Evolutionary conservation across 192 early-diverging fungal species (phyloP), one percentile per base, ranked within the genome.

Genomic region (Linnemannia schmuckeri): DNA sequence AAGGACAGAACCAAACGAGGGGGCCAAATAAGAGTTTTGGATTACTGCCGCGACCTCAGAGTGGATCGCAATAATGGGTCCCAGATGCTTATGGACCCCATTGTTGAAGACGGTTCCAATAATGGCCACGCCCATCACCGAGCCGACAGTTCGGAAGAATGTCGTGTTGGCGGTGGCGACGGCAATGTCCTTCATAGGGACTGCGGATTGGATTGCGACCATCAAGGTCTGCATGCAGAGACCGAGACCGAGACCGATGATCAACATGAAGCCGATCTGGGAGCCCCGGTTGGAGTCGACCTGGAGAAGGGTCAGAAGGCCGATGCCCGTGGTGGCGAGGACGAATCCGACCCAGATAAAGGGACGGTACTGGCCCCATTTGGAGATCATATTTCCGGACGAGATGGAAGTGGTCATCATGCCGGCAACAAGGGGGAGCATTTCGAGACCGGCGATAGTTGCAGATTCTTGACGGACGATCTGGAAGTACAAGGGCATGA

Each of bases 231-330:
- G 96, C 37, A 97, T 87, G 72, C 92, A 89, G 10, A 85, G 66
- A 49, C 98, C 97, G 33, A 95, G 72, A 20, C 98, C 98, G 35
- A 94, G 27, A 10, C 97, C 97, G 40, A 90, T 30, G 63, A 97
- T 70, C 5, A 97, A 70, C 49, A 96, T 78, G 76, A 91, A 95
- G 24, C 93, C 90, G 77, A 94, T 91, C 44, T 89, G 89, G 74
- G 88, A 73, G 18, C 89, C 94, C 4, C 78, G 80, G 27, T 55
- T 88, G 17, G 91, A 85, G 20, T 87, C 81, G 12, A 80, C 89
- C 38, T 77, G 72, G 22, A 96, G 78, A 6, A 92, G 90, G 12
- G 91, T 86, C 7, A 94, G 72, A 42, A 98, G 89, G 9, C 88
- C 92, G 24, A 88, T 42, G 27, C 96, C 96, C 37, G 92, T 74